A percentile compares a stretch with the other conserved stretches of the same genome.
Evolutionary conservation across 441 rosid species (phyloP).

Genomic region (Adansonia madagascariensis): DNA sequence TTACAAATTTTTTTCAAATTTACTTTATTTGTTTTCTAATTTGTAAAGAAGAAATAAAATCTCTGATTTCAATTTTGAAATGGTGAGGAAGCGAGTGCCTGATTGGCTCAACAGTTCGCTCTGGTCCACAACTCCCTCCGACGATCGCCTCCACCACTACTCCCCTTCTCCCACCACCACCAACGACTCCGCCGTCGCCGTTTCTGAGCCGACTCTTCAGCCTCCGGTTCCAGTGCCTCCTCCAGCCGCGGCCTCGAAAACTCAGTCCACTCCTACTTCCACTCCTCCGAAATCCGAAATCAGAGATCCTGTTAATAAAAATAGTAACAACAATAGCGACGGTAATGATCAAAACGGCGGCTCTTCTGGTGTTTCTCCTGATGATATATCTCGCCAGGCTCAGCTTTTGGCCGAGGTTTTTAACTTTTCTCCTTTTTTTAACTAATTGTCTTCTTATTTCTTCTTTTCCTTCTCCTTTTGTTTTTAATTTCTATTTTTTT

Average conservation of each 20-base stretch:
- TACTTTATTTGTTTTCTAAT: not conserved
- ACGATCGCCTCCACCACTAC: slow-evolving; percentile 44
- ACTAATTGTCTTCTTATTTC: not conserved
- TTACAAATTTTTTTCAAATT: not conserved
- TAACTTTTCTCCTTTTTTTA: not conserved
- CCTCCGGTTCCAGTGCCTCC: slow-evolving; percentile 47
- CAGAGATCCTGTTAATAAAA: slow-evolving; percentile 39
- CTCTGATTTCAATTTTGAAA: slow-evolving; percentile 32
- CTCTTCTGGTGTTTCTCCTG: slow-evolving; percentile 50
- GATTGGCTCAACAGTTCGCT: slow-evolving; percentile 97
- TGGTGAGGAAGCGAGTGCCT: slow-evolving; percentile 89
- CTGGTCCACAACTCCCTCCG: slow-evolving; percentile 69
- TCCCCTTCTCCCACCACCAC: slow-evolving; percentile 36
- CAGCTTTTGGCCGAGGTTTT: slow-evolving; percentile 79
- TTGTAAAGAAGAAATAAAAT: not conserved
- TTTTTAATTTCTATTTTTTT: slow-evolving; percentile 23
- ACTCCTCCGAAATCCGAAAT: slow-evolving; percentile 50
- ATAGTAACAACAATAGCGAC: slow-evolving; percentile 27
- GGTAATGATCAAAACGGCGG: slow-evolving; percentile 41
- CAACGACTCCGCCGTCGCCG: slow-evolving; percentile 27
- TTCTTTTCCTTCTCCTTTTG: not conserved
- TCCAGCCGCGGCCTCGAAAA: slow-evolving; percentile 32
- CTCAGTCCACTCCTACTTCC: slow-evolving; percentile 33
- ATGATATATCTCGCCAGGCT: slow-evolving; percentile 80
- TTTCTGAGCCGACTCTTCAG: slow-evolving; percentile 35